phyloP scores from a whole-genome alignment of 139 green algal genomes.

The Chlorella sp. region DNA sequence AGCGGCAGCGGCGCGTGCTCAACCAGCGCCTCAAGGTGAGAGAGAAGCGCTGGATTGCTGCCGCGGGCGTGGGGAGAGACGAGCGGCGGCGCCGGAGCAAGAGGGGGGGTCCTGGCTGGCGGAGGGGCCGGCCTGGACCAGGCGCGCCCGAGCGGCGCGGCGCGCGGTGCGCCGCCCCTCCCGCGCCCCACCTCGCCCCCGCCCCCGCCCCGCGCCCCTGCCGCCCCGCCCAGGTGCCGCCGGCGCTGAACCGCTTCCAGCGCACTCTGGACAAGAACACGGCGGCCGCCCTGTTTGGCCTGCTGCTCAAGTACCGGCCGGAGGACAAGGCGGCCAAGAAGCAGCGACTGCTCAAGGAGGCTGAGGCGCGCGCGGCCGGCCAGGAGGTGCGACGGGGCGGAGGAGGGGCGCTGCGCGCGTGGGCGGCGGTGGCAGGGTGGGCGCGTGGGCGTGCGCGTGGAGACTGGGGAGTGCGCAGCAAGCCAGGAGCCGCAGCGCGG shows the following conservation, averaged over 20 bases:
- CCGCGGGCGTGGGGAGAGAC: too few relatives aligned
- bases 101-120: neutral
- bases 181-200: neutral
- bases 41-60: neutral
- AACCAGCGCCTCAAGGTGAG: slow-evolving; percentile 90
- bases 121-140: too few relatives aligned
- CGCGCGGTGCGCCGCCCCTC: neutral
- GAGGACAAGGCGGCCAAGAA: slow-evolving; percentile 98
- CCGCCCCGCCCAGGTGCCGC: slow-evolving; percentile 62
- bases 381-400: slow-evolving; percentile 35
- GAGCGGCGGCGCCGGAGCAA: neutral
- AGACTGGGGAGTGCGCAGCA: neutral
- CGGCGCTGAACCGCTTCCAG: slow-evolving; percentile 87
- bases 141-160: too few relatives aligned
- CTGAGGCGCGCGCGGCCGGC: slow-evolving; percentile 61
- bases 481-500: neutral
- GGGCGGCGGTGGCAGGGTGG: too few relatives aligned
- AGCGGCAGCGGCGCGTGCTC: slow-evolving; percentile 95
- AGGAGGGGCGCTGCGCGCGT: slow-evolving; percentile 18
- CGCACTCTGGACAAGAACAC: slow-evolving; percentile 92
- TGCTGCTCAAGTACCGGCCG: slow-evolving; percentile 98
- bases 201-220: neutral
- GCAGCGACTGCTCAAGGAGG: slow-evolving; percentile 85
- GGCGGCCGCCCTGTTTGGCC: slow-evolving; percentile 94
- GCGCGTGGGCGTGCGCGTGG: neutral